Conservation (phyloP, 192 early-diverging fungal species). For the Backusella westeae region DNA sequence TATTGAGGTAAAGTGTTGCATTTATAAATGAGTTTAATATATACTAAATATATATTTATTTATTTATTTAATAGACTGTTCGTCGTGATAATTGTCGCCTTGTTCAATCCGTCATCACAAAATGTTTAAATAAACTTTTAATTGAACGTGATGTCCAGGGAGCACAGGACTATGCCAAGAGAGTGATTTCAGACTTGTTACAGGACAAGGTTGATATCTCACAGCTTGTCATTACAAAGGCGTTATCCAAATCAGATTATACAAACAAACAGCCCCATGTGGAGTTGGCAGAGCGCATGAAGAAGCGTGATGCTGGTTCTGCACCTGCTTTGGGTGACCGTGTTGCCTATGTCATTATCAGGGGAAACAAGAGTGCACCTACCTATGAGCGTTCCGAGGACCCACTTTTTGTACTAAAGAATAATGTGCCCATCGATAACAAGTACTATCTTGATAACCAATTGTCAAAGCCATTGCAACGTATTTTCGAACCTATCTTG, state of each 20-base stretch:
- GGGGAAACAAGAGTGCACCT: conserved; percentile 77
- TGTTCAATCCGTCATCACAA: conserved; percentile 90
- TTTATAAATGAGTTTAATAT: not conserved
- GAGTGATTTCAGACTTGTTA: conserved; percentile 85
- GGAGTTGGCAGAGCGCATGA: conserved; percentile 95
- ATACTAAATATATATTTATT: not conserved
- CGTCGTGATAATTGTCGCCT: conserved; percentile 94
- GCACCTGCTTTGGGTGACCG: conserved; percentile 95
- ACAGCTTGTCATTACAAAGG: conserved; percentile 95
- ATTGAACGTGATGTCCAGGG: conserved; percentile 86
- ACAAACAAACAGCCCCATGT: conserved; percentile 94
- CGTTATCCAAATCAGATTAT: conserved; percentile 93
- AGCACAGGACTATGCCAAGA: conserved; percentile 86
- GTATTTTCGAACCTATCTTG: conserved; percentile 96
- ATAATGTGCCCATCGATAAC: conserved; percentile 97
- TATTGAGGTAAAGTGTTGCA: conserved; percentile 67
- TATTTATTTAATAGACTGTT: conserved; percentile 67
- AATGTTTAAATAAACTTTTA: conserved; percentile 84
- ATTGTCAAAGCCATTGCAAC: conserved; percentile 85
- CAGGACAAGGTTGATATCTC: conserved; percentile 98
- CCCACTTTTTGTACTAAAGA: conserved; percentile 96
- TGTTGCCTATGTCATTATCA: conserved; percentile 95
- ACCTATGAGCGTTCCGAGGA: conserved; percentile 99
- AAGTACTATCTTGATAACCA: conserved; percentile 97
- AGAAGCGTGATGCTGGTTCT: conserved; percentile 93